Percentiles rank a stretch among this genome's conserved stretches.
These are phyloP conservation scores for Pichia gijzeniarum DNA, from an alignment of 805 yeast genomes.

Conservation along the genomic window DNA sequence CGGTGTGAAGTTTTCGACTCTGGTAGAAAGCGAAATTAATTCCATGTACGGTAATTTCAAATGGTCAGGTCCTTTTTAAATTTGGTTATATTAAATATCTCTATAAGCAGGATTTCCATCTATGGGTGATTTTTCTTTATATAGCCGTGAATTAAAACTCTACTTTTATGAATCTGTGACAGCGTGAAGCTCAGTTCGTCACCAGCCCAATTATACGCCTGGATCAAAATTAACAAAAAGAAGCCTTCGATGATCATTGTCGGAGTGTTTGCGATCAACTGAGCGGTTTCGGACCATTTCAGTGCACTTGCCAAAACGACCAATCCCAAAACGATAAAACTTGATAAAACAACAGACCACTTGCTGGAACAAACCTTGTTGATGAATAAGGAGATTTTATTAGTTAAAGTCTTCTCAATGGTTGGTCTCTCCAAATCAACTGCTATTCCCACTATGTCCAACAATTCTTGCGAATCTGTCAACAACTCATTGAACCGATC, in stretches of 20 bases:
- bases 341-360: conserved; percentile 28
- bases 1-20: conserved; percentile 36
- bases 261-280: conserved; percentile 35
- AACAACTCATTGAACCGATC: conserved; percentile 24
- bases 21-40: conserved; percentile 46
- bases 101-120: no score
- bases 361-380: conserved; percentile 29
- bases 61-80: conserved; percentile 13
- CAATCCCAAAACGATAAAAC: conserved; percentile 26
- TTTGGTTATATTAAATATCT: neutral
- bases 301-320: conserved; percentile 30
- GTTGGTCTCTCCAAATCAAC: conserved; percentile 10
- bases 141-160: conserved; percentile 11
- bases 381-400: conserved; percentile 19
- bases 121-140: conserved; percentile 1
- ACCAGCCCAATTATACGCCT: conserved; percentile 32
- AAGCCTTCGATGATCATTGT: conserved; percentile 40
- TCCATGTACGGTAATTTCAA: conserved; percentile 23
- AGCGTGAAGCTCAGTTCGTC: conserved; percentile 7
- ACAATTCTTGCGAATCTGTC: conserved; percentile 28
- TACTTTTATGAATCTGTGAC: conserved; percentile 12
- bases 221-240: conserved; percentile 33
- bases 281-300: conserved; percentile 36
- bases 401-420: conserved; percentile 1
- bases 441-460: conserved; percentile 24